Base-by-base conservation (phyloP, 495 filamentous ascomycete genomes). In the Talaromyces stipitatus region DNA sequence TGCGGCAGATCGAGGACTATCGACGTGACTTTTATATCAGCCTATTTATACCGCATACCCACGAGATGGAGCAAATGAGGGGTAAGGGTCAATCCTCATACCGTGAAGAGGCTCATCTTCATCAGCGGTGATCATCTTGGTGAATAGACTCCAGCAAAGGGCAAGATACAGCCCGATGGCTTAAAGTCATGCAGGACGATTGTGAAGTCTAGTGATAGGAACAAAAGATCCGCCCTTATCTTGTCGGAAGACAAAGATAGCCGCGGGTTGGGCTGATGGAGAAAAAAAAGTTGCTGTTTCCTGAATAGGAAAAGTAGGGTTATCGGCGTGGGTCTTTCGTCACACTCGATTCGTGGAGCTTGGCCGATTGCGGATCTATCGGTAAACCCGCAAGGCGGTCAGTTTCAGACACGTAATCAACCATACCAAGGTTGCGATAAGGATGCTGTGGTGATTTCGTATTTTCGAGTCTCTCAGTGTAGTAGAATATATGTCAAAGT, bases 1-100 rank as follows among this genome's bases (percentile, higher is more conserved):
- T 76, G 76, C 55, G 80, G 80, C 47, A 84, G 70, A 45, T 82
- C 79, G 58, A 82, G 66, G 69, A 78, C 78, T 78, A 65, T n/a
- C 46, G 27, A 18, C 33, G 27, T 16, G 16, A 33, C n/a, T 50
- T 28, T 46, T 68, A 75, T 74, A 72, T 78, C 70, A 78, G 71
- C 65, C 47, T 66, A 70, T 62, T 63, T 64, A 64, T 62, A 27
- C 60, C 56, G 55, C 55, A 54, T 47, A 45, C 56, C 51, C 22
- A 55, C 47, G 12, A 22, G 27, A 18, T 18, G 55, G 50, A 29
- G 55, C 58, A 54, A 58, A 33, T 55, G 30, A 52, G 50, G 20
- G 53, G 36, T n/a, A 48, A 46, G 60, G 23, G 36, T 47, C 55
- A 50, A 50, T 41, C 64, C n/a, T 66, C 60, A 24, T 58, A 78